Base-by-base conservation (phyloP, 805 yeast species). In the Allodekkera sacchari region DNA sequence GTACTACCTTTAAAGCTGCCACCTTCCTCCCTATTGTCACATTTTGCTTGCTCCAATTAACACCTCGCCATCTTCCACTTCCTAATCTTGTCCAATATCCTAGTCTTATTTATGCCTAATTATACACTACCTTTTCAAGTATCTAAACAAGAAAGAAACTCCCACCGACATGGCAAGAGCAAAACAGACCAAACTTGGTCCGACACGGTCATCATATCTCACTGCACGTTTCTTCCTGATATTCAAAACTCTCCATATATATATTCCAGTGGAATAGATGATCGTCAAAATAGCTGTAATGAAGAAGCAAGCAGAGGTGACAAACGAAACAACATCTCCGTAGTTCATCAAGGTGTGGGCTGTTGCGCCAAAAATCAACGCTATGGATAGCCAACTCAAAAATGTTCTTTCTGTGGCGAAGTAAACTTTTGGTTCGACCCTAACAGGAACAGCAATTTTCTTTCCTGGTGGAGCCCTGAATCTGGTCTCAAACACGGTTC, bases 401-500 rank as follows among this genome's bases (percentile, higher is more conserved):
- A 78, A 89, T 0, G 98, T 92, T 61, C 98, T 76, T 58, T 92
- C 98, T 16, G 94, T 85, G 6, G 98, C 98, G 59, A 92, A 92
- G 55, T 92, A 92, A n/a, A 92, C 98, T 62, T 92, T 92, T 36
- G 98, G 98, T 59, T 92, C 98, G 22, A 92, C 88, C 49, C 98
- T 74, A 23, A 92, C 94, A 3, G 97, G 98, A 7, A 92, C 92
- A 49, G 87, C 75, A 37, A 92, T 83, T 27, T 71, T 68, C 57
- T 87, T 88, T 2, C 97, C 98, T 25, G 82, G 76, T 15, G 98
- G 97, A 8, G 92, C 82, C 37, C 57, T 61, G 41, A 78, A 67
- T 34, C 61, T 57, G 3, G 72, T 51, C 38, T 73, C 77, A 48
- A 75, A 80, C 0, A 66, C 68, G 0, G 87, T 78, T 18, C 83